phyloP scores from a whole-genome alignment of 306 rosid species.

The Psophocarpus tetragonolobus region DNA sequence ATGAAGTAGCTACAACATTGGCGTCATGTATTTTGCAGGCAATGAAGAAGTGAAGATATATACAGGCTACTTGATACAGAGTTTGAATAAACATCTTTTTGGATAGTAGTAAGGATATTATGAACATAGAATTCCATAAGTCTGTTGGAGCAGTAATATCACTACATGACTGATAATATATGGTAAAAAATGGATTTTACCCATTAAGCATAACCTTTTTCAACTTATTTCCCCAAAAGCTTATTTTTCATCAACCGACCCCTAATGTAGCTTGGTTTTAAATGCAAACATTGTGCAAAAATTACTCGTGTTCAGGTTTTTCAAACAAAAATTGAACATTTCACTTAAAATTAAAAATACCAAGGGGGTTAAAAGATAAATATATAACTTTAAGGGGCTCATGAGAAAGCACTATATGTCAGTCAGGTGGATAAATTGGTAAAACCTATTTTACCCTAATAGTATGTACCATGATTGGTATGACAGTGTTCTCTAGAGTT shows the following conservation, averaged over 20 bases:
- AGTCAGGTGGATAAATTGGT: too few species aligned
- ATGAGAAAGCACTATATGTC: neutral
- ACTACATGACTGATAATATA: neutral
- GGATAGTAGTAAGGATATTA: neutral
- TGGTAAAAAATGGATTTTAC: neutral
- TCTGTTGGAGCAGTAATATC: neutral
- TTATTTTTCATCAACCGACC: neutral
- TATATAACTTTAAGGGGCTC: neutral
- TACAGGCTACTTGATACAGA: neutral
- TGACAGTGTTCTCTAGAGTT: conserved; percentile 13
- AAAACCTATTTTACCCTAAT: neutral
- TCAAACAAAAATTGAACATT: neutral
- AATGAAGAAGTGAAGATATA: conserved; percentile 11
- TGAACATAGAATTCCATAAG: neutral
- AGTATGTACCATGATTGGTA: neutral
- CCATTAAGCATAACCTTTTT: neutral
- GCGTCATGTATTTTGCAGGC: neutral
- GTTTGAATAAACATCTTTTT: neutral
- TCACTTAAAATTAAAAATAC: neutral
- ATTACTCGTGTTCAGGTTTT: neutral
- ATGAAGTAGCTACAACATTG: neutral
- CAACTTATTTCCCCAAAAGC: neutral
- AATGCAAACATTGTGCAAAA: neutral
- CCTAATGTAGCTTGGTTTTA: neutral
- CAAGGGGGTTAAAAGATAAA: neutral